These are phyloP conservation scores for Sambucus nigra DNA, from an alignment of 129 eudicot species.

Conservation along the genomic window DNA sequence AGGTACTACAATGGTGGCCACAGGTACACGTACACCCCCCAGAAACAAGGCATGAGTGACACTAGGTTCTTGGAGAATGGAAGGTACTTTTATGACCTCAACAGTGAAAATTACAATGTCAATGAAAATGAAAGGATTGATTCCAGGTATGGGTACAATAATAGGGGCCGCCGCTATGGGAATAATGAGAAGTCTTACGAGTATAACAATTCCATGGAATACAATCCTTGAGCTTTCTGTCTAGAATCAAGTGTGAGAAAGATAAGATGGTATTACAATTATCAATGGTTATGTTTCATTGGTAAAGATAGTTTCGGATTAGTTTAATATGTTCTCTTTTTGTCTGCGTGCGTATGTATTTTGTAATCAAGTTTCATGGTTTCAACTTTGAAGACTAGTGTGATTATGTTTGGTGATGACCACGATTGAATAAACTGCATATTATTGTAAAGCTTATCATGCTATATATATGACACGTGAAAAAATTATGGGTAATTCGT, in stretches of 20 bases:
- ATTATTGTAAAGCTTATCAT: no score
- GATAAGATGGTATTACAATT: not conserved
- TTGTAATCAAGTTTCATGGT: no score
- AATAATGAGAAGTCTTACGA: slow-evolving; percentile 6
- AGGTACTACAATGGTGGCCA: slow-evolving; percentile 14
- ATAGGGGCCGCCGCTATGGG: slow-evolving; percentile 1
- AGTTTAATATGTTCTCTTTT: not conserved
- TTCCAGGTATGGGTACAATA: slow-evolving; percentile 4
- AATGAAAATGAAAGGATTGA: slow-evolving; percentile 1
- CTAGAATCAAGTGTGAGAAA: not conserved
- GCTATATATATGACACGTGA: no score
- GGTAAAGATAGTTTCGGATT: not conserved
- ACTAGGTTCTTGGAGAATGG: slow-evolving; percentile 30
- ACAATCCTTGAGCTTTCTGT: slow-evolving; percentile 13
- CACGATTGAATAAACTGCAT: no score
- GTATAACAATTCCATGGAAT: slow-evolving; percentile 9
- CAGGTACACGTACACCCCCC: slow-evolving; percentile 13
- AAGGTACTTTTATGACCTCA: slow-evolving; percentile 17
- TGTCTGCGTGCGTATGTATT: no score
- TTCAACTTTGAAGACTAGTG: no score
- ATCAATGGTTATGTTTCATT: not conserved
- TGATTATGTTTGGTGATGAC: not conserved
- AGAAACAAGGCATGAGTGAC: slow-evolving; percentile 31
- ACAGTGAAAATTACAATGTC: slow-evolving; percentile 7
- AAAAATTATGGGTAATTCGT: no score